These are phyloP conservation scores for Mortierella sp. DNA, from an alignment of 371 early-diverging fungal species.

Conservation along the genomic window DNA sequence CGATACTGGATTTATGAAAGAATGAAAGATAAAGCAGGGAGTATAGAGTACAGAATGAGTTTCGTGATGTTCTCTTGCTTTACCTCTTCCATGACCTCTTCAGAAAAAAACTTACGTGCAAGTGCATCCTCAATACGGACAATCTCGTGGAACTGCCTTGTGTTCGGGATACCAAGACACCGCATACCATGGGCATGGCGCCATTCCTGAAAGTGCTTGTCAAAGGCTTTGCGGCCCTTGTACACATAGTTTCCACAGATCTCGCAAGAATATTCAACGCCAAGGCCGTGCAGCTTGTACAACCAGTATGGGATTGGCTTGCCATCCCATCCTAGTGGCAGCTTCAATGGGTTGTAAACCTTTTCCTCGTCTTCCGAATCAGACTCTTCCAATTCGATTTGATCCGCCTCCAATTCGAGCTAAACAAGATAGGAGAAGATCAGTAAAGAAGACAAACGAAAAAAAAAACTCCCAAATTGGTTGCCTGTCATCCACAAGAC, in stretches of 20 bases:
- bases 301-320: conserved; percentile 99
- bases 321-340: conserved; percentile 98
- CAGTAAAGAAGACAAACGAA: not conserved
- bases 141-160: conserved; percentile 94
- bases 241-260: conserved; percentile 97
- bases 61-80: no score
- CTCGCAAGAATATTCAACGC: conserved; percentile 96
- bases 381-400: conserved; percentile 75
- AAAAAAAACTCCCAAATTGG: not conserved
- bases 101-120: conserved; percentile 71
- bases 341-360: conserved; percentile 96
- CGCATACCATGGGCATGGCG: conserved; percentile 97
- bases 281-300: conserved; percentile 96
- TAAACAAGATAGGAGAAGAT: conserved; percentile 31
- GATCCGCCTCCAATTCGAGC: conserved; percentile 82
- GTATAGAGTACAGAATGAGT: not conserved
- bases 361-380: conserved; percentile 90
- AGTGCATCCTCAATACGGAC: conserved; percentile 92
- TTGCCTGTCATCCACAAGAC: no score
- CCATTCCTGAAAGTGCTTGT: conserved; percentile 96
- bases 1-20: conserved; percentile 69
- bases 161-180: conserved; percentile 94
- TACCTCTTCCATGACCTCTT: not conserved
- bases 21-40: not conserved
- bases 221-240: conserved; percentile 97